These are phyloP conservation scores for Elaeagnus macrophylla DNA, from an alignment of 306 rosid genomes.

Conservation along the genomic window DNA sequence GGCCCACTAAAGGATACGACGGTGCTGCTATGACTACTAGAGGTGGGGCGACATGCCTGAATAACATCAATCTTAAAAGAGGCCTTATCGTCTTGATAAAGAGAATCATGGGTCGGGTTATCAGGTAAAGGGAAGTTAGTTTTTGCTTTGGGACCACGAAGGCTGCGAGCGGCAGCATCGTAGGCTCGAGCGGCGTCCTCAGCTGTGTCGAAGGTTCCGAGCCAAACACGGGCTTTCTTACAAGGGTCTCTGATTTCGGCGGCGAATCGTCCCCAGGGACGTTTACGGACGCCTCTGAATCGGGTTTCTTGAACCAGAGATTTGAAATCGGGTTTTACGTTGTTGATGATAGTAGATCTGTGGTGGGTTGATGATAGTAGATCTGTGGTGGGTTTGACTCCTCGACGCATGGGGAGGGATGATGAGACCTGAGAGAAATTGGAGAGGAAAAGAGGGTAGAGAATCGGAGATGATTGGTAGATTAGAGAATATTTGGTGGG, in stretches of 20 bases:
- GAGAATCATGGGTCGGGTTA: slow-evolving; percentile 9
- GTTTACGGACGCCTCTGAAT: slow-evolving; percentile 79
- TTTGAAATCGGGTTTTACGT: neutral
- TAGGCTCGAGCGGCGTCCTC: slow-evolving; percentile 82
- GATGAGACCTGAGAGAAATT: neutral
- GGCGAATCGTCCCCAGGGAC: slow-evolving; percentile 90
- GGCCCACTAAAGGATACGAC: slow-evolving; percentile 75
- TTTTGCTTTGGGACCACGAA: slow-evolving; percentile 76
- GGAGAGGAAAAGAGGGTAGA: too few relatives aligned
- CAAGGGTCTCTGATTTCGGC: slow-evolving; percentile 94
- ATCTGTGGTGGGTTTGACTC: slow-evolving; percentile 29
- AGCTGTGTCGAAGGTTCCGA: slow-evolving; percentile 78
- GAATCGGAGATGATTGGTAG: too few relatives aligned
- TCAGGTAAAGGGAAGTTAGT: slow-evolving; percentile 47
- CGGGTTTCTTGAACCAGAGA: slow-evolving; percentile 35
- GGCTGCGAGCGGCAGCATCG: slow-evolving; percentile 63
- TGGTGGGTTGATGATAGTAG: neutral
- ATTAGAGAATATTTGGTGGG: too few relatives aligned
- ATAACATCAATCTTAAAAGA: slow-evolving; percentile 31
- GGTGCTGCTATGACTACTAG: slow-evolving; percentile 82
- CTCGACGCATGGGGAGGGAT: slow-evolving; percentile 48
- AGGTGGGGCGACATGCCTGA: slow-evolving; percentile 55
- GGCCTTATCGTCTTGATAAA: slow-evolving; percentile 19
- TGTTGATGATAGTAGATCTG: neutral
- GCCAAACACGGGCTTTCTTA: slow-evolving; percentile 83